Percentiles rank a stretch among this genome's conserved stretches.
phyloP scores from a whole-genome alignment of 768 basidiomycete species.

The Rhodotorula toruloides region DNA sequence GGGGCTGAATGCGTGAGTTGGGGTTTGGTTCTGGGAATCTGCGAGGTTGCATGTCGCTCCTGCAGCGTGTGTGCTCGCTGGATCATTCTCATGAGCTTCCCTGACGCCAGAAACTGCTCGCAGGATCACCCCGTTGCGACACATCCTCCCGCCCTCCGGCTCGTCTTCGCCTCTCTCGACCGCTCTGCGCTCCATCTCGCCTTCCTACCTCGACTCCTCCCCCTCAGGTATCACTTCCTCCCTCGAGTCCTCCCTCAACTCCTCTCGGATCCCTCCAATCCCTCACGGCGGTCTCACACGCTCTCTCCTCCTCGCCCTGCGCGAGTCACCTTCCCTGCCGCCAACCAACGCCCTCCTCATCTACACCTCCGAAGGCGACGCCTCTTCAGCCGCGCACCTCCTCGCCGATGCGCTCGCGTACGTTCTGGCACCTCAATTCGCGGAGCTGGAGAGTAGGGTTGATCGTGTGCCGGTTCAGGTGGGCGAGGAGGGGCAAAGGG shows the following conservation, averaged over 20 bases:
- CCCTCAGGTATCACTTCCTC: background rate
- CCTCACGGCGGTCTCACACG: conserved; percentile 34
- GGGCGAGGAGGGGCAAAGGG: background rate
- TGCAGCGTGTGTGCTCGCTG: background rate
- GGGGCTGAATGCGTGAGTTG: conserved; percentile 20
- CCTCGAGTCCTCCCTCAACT: background rate
- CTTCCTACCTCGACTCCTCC: background rate
- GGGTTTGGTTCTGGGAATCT: background rate
- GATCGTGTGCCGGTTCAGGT: background rate
- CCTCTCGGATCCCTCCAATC: conserved; percentile 18
- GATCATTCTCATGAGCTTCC: background rate
- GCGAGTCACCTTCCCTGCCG: background rate
- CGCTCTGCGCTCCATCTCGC: background rate
- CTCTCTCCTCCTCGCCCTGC: conserved; percentile 15
- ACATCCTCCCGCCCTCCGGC: conserved; percentile 11
- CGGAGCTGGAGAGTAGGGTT: background rate
- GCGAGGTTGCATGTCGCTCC: background rate
- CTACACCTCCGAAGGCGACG: conserved; percentile 31
- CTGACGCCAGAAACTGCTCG: too few relatives aligned
- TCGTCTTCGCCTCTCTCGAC: background rate
- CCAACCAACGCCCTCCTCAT: conserved; percentile 11
- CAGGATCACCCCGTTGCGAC: conserved; percentile 23
- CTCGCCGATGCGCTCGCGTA: conserved; percentile 20
- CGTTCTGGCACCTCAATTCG: background rate
- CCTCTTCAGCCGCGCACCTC: background rate